Conservation (phyloP, 257 asterid species). For the Anisodus acutangulus region DNA sequence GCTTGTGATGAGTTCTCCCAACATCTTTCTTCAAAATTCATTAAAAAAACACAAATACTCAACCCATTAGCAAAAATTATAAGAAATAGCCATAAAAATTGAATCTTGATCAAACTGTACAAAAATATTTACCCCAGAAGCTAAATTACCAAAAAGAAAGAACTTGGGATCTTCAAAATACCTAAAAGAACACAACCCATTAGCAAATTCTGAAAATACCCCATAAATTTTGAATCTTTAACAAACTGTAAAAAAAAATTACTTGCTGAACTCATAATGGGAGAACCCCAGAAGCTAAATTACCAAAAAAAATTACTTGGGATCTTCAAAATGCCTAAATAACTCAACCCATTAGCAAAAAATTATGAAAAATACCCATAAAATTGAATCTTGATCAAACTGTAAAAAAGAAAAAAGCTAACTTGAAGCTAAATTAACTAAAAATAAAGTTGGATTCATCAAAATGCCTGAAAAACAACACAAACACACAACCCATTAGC, state of each 20-base stretch:
- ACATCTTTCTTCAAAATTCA: slow-evolving; percentile 55
- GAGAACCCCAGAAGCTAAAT: not conserved
- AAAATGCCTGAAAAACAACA: not conserved
- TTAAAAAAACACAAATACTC: not conserved
- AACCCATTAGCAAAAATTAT: not conserved
- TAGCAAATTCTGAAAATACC: not conserved
- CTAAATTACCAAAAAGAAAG: no score
- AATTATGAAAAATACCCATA: not conserved
- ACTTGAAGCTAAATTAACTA: not conserved
- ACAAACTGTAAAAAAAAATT: not conserved
- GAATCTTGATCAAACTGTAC: no score
- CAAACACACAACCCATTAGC: not conserved
- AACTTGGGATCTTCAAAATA: slow-evolving; percentile 30
- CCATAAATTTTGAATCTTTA: not conserved
- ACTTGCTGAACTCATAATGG: not conserved
- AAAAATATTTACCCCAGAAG: no score
- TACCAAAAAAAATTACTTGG: not conserved
- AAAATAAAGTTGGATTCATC: slow-evolving; percentile 29
- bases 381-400: not conserved
- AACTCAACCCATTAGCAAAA: not conserved
- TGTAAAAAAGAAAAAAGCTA: not conserved
- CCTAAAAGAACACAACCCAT: not conserved
- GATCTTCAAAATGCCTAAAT: not conserved
- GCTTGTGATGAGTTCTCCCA: slow-evolving; percentile 69
- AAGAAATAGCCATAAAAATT: not conserved